Evolutionary conservation across 2,329 filamentous ascomycete species (phyloP).

Genomic region (Hypoxylon sp.): DNA sequence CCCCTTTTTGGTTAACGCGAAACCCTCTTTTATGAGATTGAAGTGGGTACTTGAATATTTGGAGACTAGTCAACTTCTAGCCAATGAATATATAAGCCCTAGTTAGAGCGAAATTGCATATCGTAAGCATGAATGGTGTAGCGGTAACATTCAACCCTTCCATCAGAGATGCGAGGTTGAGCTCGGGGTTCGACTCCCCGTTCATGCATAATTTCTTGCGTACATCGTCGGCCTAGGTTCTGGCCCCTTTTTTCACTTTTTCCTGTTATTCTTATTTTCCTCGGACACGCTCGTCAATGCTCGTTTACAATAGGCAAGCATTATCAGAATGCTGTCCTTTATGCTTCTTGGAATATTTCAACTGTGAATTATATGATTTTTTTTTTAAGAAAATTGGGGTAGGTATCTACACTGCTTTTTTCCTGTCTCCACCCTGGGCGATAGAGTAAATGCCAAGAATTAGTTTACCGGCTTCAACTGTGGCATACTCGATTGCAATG

Average conservation of each 20-base stretch:
- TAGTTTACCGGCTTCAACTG: too few species aligned
- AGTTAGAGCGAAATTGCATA: neutral
- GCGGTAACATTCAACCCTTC: constrained; percentile 7
- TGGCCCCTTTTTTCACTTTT: neutral
- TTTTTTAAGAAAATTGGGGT: too few species aligned
- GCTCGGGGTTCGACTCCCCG: constrained; percentile 5
- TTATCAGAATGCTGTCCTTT: too few species aligned
- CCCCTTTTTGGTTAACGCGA: neutral
- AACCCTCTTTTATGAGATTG: neutral
- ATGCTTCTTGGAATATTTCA: too few species aligned
- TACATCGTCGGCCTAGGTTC: too few species aligned
- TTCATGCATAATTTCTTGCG: neutral
- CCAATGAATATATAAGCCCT: neutral
- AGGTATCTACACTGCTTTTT: too few species aligned
- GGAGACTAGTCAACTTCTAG: neutral
- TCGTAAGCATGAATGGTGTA: constrained; percentile 1
- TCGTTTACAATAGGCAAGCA: too few species aligned
- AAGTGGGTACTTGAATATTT: neutral
- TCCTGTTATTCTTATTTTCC: neutral
- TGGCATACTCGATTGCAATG: too few species aligned
- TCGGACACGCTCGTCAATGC: too few species aligned
- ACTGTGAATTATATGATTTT: too few species aligned
- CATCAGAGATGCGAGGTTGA: neutral
- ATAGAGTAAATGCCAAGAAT: too few species aligned
- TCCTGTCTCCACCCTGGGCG: too few species aligned